Evolutionary conservation across 768 basidiomycete species (phyloP), one percentile per base, ranked within the genome.

Genomic region (Termitomyces sp.): DNA sequence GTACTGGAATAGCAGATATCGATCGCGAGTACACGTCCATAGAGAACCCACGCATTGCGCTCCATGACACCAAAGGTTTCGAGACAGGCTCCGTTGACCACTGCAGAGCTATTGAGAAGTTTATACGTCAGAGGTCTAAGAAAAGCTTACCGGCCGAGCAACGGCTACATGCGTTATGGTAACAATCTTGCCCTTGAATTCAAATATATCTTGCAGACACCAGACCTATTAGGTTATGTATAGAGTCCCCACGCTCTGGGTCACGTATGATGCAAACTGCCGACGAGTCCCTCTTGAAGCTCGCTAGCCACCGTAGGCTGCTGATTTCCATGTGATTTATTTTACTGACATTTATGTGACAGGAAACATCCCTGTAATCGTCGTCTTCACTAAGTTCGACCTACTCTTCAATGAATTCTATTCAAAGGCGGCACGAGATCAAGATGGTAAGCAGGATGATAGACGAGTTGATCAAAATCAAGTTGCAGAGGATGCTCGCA

Each of bases 11-110:
- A 38, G 56, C 56, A 7, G 38, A 57, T 57, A 57, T 57, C n/a
- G 16, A 28, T 30, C 56, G 48, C 10, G 56, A 40, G 18, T 57
- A 57, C 20, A 48, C 35, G 16, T 50, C 48, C 47, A 28, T 1
- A 10, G 28, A 57, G 1, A 40, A 50, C 4, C 48, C 48, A 4
- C 8, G 28, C 28, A 50, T 57, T 38, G 13, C 13, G 5, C 48
- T 57, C 20, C 56, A 57, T 23, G 56, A 56, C 28, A 56, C 35
- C 33, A n/a, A 49, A 12, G 56, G 56, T 16, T 56, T 56, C 16
- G 56, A 49, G 47, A 20, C 36, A 26, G 47, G 47, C 16, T 48
- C 35, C 4, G 7, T 5, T 40, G 47, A 56, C 5, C 32, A 56
- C 13, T 56, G 47, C 47, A 30, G 16, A 18, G 20, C 9, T 38